Evolutionary conservation across 768 basidiomycete species (phyloP).

Genomic region (Sporobolomyces pararoseus): DNA sequence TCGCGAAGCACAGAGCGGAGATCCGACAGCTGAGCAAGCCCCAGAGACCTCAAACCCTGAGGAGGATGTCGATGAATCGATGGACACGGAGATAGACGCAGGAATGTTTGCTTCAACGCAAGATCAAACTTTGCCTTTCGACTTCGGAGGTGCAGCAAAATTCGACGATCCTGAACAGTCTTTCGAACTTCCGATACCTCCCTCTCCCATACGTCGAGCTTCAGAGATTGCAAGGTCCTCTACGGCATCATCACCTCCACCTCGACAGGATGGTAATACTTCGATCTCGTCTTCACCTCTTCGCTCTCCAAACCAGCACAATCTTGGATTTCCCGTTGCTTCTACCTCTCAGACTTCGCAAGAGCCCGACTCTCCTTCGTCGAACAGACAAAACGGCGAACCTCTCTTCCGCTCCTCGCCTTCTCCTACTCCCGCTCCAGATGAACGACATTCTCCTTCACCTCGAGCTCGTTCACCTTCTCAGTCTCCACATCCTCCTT

Average conservation of each 20-base stretch:
- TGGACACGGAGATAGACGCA: slow-evolving; percentile 3
- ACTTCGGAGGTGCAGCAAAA: neutral
- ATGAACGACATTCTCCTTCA: neutral
- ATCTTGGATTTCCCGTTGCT: neutral
- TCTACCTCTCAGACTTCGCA: neutral
- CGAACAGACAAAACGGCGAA: neutral
- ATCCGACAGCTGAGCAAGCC: neutral
- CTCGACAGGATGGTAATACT: neutral
- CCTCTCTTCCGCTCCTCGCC: slow-evolving; percentile 19
- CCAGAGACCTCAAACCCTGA: neutral
- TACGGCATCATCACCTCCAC: neutral
- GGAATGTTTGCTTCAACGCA: neutral
- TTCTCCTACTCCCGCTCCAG: neutral
- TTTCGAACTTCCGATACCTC: slow-evolving; percentile 28
- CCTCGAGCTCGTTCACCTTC: slow-evolving; percentile 1
- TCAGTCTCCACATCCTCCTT: neutral
- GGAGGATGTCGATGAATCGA: neutral
- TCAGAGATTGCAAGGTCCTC: neutral
- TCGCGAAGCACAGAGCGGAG: slow-evolving; percentile 32
- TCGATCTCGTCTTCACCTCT: neutral
- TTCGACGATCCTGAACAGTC: slow-evolving; percentile 13
- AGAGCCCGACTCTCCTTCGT: neutral
- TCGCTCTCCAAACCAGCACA: neutral
- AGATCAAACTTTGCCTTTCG: neutral
- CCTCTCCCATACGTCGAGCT: slow-evolving; percentile 39